These are phyloP conservation scores for Bathelium albidoporum DNA, from an alignment of 495 filamentous ascomycete species.

Conservation along the genomic window DNA sequence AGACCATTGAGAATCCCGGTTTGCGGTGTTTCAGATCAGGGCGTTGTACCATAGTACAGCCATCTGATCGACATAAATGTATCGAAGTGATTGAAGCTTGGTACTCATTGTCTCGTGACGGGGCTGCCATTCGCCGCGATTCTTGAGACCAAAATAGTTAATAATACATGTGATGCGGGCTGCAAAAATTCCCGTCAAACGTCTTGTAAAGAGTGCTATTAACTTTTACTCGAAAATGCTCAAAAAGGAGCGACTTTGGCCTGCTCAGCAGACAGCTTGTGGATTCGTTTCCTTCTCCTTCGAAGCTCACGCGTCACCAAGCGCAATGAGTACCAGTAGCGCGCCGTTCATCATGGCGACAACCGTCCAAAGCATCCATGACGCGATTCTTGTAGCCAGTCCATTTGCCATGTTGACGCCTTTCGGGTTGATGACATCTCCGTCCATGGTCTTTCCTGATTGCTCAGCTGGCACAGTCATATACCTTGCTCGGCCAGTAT, in stretches of 20 bases:
- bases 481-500: conserved; percentile 69
- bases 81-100: too few species aligned
- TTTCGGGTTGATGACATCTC: conserved; percentile 1
- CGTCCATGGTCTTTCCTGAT: not conserved
- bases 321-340: conserved; percentile 24
- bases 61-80: too few species aligned
- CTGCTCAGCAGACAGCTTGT: not conserved
- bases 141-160: too few species aligned
- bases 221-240: too few species aligned
- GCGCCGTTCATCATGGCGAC: conserved; percentile 36
- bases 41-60: too few species aligned
- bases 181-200: too few species aligned
- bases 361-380: conserved; percentile 27
- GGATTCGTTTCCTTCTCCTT: not conserved
- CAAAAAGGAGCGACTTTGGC: not conserved
- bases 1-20: too few species aligned
- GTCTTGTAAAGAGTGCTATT: too few species aligned
- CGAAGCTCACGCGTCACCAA: not conserved
- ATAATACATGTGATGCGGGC: too few species aligned
- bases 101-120: too few species aligned
- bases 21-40: too few species aligned
- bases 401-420: conserved; percentile 2
- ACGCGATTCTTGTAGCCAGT: conserved; percentile 8
- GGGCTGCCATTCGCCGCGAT: too few species aligned
- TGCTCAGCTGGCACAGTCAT: conserved; percentile 53